A percentile compares a stretch with the other conserved stretches of the same genome.
Evolutionary conservation across 179 eudicot genomes (phyloP).

Genomic region (Spinacia oleracea): DNA sequence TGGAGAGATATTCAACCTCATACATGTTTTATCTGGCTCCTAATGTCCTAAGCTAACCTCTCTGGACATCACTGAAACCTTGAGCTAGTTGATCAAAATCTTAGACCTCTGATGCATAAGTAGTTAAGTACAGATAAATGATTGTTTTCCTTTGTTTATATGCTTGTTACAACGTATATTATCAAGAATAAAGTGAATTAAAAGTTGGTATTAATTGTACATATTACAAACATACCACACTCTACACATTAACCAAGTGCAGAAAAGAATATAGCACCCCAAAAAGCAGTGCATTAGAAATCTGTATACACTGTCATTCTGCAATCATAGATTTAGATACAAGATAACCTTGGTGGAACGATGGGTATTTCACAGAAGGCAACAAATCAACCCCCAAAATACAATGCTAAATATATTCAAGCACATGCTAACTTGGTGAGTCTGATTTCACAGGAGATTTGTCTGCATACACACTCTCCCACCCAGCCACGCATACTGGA

Average conservation of each 20-base stretch:
- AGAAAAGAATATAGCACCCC: background rate
- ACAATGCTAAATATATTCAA: too few relatives aligned
- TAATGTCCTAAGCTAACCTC: background rate
- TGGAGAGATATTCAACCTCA: background rate
- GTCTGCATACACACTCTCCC: too few relatives aligned
- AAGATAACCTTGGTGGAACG: too few relatives aligned
- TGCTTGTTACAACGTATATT: background rate
- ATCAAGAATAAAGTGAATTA: background rate
- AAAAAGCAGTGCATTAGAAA: too few relatives aligned
- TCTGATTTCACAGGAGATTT: too few relatives aligned
- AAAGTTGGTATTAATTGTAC: background rate
- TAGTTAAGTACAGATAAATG: background rate
- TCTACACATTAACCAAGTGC: background rate
- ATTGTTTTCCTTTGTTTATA: background rate
- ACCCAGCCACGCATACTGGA: too few relatives aligned
- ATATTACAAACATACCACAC: background rate
- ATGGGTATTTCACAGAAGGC: too few relatives aligned
- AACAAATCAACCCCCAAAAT: too few relatives aligned
- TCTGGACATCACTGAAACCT: background rate
- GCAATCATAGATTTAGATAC: too few relatives aligned
- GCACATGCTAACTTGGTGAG: too few relatives aligned
- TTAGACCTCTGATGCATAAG: slow-evolving; percentile 2
- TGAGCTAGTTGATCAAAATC: background rate
- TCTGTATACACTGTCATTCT: too few relatives aligned
- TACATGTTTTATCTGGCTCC: background rate